These are phyloP conservation scores for Zoysia matrella DNA, from an alignment of 202 grass and related monocot genomes.

Conservation along the genomic window DNA sequence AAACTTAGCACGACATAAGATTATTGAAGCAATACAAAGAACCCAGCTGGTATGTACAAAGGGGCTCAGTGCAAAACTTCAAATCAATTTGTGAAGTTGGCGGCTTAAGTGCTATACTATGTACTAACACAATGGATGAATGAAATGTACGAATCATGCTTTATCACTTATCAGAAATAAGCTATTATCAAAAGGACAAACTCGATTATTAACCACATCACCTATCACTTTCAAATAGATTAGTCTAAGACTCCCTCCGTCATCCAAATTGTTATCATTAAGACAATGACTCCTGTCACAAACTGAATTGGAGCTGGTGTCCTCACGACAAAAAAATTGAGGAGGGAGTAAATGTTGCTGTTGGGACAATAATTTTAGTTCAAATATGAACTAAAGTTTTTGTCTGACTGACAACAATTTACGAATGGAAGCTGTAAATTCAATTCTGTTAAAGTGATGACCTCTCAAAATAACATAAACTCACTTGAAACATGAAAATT, in stretches of 20 bases:
- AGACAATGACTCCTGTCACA: too few relatives aligned
- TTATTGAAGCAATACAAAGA: not conserved
- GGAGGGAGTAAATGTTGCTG: too few relatives aligned
- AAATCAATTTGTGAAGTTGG: not conserved
- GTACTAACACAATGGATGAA: not conserved
- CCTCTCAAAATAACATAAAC: not conserved
- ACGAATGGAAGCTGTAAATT: not conserved
- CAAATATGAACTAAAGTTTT: too few relatives aligned
- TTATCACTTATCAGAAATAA: not conserved
- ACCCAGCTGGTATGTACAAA: not conserved
- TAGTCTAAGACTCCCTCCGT: too few relatives aligned
- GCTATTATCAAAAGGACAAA: too few relatives aligned
- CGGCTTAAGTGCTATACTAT: not conserved
- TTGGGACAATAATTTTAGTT: too few relatives aligned
- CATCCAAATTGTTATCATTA: too few relatives aligned
- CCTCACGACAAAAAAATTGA: too few relatives aligned
- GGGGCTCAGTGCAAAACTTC: not conserved
- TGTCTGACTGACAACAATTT: too few relatives aligned
- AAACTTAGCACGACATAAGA: slow-evolving; percentile 9
- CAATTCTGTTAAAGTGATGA: not conserved
- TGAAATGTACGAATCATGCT: not conserved
- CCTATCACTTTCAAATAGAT: too few relatives aligned
- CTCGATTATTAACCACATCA: too few relatives aligned
- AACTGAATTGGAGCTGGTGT: too few relatives aligned
- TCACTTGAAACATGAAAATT: not conserved